Evolutionary conservation across 345 rosid species (phyloP).

Genomic region (Sisymbrium irio): DNA sequence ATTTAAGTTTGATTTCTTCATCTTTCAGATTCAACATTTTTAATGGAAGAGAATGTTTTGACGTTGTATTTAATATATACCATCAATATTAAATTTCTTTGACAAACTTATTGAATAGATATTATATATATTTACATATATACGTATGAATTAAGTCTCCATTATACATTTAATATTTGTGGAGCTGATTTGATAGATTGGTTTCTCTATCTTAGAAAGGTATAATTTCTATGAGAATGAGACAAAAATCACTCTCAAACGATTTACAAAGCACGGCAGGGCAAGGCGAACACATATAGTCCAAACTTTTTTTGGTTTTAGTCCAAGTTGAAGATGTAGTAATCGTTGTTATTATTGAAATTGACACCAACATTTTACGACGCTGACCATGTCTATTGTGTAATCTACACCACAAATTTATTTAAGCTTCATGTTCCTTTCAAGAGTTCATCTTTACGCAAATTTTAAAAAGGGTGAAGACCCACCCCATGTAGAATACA

Average conservation of each 20-base stretch:
- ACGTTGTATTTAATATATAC: background rate
- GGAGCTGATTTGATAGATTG: background rate
- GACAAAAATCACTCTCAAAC: background rate
- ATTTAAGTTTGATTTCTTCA: background rate
- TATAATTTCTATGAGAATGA: background rate
- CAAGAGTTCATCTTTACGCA: background rate
- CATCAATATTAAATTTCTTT: background rate
- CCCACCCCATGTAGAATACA: background rate
- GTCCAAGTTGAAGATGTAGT: constrained; percentile 1
- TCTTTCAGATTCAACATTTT: background rate
- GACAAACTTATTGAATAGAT: background rate
- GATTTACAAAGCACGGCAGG: background rate
- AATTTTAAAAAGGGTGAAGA: background rate
- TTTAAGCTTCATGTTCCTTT: background rate
- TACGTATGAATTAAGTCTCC: background rate
- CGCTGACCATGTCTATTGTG: background rate
- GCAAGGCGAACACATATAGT: background rate
- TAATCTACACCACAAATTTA: background rate
- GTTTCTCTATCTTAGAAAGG: background rate
- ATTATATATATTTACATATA: background rate
- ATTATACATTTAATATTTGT: background rate
- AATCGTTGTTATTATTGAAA: background rate
- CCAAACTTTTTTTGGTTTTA: background rate
- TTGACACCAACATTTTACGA: background rate
- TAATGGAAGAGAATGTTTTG: background rate